Evolutionary conservation across 1,284 basidiomycete species (phyloP).

Genomic region (Fomitopsis schrenkii): DNA sequence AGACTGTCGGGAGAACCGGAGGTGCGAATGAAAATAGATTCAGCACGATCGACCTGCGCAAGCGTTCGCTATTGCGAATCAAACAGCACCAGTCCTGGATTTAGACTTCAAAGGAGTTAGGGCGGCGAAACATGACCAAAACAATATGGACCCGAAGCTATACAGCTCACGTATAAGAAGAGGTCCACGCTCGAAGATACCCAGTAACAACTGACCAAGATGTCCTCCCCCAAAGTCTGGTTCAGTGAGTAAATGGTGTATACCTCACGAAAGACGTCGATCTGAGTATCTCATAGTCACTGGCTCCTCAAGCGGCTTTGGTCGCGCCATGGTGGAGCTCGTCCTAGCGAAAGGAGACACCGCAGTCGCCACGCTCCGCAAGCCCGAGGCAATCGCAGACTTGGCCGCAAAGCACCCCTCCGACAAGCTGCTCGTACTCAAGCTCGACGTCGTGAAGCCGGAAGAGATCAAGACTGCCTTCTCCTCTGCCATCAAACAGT

Average conservation of each 20-base stretch:
- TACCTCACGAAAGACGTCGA: background rate
- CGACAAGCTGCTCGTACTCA: slow-evolving; percentile 30
- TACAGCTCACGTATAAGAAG: background rate
- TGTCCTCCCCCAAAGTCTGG: slow-evolving; percentile 11
- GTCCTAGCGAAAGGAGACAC: slow-evolving; percentile 26
- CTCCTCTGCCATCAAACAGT: slow-evolving; percentile 24
- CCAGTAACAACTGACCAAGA: background rate
- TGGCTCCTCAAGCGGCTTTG: slow-evolving; percentile 30
- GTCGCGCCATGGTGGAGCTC: slow-evolving; percentile 21
- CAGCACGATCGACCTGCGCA: no score
- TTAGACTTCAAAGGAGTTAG: no score
- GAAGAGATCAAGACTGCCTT: slow-evolving; percentile 32
- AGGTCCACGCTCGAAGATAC: background rate
- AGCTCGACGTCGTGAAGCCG: slow-evolving; percentile 34
- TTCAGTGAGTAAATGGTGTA: slow-evolving; percentile 6
- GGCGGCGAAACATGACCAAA: background rate
- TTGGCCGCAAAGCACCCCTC: slow-evolving; percentile 17
- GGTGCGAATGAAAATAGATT: no score
- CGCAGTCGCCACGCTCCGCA: slow-evolving; percentile 29
- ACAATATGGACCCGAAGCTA: background rate
- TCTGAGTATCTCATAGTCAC: slow-evolving; percentile 19
- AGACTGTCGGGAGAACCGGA: no score
- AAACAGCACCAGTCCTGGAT: no score
- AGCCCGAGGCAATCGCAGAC: slow-evolving; percentile 18
- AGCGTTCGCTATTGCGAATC: no score